These are phyloP conservation scores for Pontederia crassipes DNA, from an alignment of 176 grass and related monocot genomes.

Conservation along the genomic window DNA sequence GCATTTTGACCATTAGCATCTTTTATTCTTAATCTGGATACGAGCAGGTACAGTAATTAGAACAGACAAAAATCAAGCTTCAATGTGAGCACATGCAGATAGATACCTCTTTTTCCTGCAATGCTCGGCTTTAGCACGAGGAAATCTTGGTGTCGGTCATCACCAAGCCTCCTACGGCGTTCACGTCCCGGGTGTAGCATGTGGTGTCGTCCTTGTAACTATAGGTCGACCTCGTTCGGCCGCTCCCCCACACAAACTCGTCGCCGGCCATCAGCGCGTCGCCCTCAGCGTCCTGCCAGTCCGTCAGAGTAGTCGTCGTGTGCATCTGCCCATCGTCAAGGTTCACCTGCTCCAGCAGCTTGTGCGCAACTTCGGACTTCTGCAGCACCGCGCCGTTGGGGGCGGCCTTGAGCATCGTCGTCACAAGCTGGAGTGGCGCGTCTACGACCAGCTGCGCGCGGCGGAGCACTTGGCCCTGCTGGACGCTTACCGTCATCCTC, in stretches of 20 bases:
- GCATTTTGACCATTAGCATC: no score
- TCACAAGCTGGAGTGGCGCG: not conserved
- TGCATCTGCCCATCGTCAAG: conserved; percentile 2
- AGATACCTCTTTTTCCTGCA: no score
- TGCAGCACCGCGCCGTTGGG: not conserved
- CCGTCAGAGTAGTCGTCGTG: conserved; percentile 14
- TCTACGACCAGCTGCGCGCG: not conserved
- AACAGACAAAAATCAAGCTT: no score
- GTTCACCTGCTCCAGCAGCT: conserved; percentile 3
- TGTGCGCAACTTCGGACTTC: conserved; percentile 5
- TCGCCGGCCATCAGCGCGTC: not conserved
- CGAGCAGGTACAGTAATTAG: no score
- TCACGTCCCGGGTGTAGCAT: conserved; percentile 7
- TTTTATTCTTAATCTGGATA: no score
- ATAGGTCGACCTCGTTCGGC: conserved; percentile 2
- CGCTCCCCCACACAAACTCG: conserved; percentile 7
- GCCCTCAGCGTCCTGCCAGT: conserved; percentile 16
- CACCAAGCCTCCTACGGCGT: conserved; percentile 5
- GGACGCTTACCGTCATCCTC: conserved; percentile 9
- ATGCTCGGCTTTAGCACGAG: no score
- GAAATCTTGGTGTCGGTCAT: not conserved
- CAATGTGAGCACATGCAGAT: no score
- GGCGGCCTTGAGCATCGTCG: not conserved
- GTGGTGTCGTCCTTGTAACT: conserved; percentile 6
- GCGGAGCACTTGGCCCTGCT: not conserved